These are phyloP conservation scores for Colletotrichum spaethianum DNA, from an alignment of 2,329 filamentous ascomycete genomes.

Conservation along the genomic window DNA sequence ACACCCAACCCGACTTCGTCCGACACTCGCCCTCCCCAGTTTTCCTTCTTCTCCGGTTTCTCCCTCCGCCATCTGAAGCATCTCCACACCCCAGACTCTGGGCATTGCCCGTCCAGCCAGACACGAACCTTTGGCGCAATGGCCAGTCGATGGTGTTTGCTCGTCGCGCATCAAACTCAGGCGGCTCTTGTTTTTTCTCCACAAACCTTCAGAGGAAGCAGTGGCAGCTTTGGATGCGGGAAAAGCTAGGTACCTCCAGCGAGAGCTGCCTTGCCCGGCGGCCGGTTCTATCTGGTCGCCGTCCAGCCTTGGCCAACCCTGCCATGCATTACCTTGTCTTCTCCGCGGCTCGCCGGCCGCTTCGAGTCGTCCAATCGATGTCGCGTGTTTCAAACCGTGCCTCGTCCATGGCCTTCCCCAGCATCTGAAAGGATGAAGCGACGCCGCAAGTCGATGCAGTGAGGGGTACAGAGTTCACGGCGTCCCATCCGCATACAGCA, in stretches of 20 bases:
- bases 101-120: conserved; percentile 19
- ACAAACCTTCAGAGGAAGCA: neutral
- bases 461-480: conserved; percentile 23
- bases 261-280: neutral
- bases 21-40: conserved; percentile 24
- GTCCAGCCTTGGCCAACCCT: neutral
- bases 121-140: conserved; percentile 23
- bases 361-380: conserved; percentile 27
- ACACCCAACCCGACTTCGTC: conserved; percentile 32
- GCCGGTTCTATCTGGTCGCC: neutral
- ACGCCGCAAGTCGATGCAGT: conserved; percentile 21
- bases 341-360: conserved; percentile 8
- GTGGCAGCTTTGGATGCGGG: neutral
- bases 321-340: conserved; percentile 14
- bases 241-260: neutral
- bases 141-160: conserved; percentile 15
- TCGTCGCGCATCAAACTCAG: conserved; percentile 32
- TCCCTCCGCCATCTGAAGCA: conserved; percentile 38
- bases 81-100: conserved; percentile 9
- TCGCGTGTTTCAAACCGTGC: conserved; percentile 34
- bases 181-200: conserved; percentile 15
- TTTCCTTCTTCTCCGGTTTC: conserved; percentile 23
- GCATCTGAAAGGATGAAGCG: conserved; percentile 6
- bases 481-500: conserved; percentile 1
- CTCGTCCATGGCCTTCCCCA: conserved; percentile 15